Evolutionary conservation across 345 rosid species (phyloP).

Genomic region (Mercurialis annua): DNA sequence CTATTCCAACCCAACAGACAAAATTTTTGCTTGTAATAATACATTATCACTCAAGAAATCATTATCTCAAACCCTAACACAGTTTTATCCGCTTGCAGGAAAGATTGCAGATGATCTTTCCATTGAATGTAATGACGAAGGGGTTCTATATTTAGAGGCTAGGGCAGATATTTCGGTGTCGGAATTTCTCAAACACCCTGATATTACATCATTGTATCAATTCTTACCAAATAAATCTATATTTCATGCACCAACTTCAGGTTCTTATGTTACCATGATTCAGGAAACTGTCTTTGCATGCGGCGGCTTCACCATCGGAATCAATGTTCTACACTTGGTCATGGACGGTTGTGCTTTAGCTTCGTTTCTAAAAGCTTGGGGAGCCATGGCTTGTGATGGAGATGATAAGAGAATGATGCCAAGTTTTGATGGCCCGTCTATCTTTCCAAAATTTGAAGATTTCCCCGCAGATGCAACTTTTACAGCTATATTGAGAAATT

Average conservation of each 20-base stretch:
- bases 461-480: not conserved
- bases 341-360: constrained; percentile 37
- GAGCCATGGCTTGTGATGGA: constrained; percentile 18
- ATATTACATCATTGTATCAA: constrained; percentile 1
- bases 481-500: not conserved
- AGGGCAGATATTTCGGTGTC: not conserved
- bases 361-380: constrained; percentile 40
- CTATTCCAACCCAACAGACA: not conserved
- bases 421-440: constrained; percentile 26
- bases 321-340: constrained; percentile 35
- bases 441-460: constrained; percentile 25
- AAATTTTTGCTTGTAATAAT: not conserved
- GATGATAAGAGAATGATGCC: constrained; percentile 17
- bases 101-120: constrained; percentile 7
- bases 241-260: constrained; percentile 1
- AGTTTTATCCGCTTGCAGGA: constrained; percentile 12
- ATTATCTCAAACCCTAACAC: constrained; percentile 8
- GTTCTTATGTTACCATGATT: constrained; percentile 8
- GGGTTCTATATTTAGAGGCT: constrained; percentile 7
- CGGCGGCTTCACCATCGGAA: constrained; percentile 41
- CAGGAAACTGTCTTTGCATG: constrained; percentile 31
- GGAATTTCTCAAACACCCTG: constrained; percentile 16
- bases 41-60: constrained; percentile 25
- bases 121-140: constrained; percentile 2
- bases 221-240: constrained; percentile 8